Percentiles rank a stretch among this genome's conserved stretches.
phyloP scores from a whole-genome alignment of 306 rosid genomes.

The Corylus americana region DNA sequence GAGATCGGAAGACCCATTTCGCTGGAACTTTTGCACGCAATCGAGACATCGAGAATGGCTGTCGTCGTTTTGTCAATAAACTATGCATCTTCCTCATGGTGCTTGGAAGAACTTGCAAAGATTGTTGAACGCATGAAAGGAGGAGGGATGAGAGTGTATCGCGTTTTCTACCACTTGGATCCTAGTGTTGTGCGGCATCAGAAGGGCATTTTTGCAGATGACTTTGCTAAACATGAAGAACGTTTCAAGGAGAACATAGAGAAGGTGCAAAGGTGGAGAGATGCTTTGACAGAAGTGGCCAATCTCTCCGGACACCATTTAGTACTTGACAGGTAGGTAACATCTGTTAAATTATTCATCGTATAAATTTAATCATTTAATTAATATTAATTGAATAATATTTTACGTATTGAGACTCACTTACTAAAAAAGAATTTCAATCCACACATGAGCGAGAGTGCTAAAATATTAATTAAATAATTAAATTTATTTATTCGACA shows the following conservation, averaged over 20 bases:
- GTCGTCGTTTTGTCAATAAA: constrained; percentile 9
- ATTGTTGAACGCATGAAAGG: constrained; percentile 4
- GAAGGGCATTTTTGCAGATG: not conserved
- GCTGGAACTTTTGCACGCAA: constrained; percentile 9
- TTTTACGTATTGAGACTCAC: too few relatives aligned
- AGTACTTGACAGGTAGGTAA: not conserved
- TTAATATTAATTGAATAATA: too few relatives aligned
- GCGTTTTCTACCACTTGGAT: constrained; percentile 7
- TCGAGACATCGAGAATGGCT: constrained; percentile 15
- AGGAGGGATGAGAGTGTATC: not conserved
- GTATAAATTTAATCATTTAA: not conserved
- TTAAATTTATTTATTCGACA: too few relatives aligned
- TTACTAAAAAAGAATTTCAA: too few relatives aligned
- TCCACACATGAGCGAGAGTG: too few relatives aligned
- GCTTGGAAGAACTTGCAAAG: constrained; percentile 23
- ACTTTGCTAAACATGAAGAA: not conserved
- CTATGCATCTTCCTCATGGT: constrained; percentile 15
- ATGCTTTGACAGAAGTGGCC: not conserved
- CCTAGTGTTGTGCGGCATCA: constrained; percentile 3
- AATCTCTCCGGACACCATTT: not conserved
- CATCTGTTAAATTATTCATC: not conserved
- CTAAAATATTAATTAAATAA: too few relatives aligned
- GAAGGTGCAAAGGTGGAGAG: constrained; percentile 5
- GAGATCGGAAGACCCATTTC: not conserved
- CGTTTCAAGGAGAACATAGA: not conserved